These are phyloP conservation scores for Nepenthes mirabilis DNA, from an alignment of 148 eudicot species.

Conservation along the genomic window DNA sequence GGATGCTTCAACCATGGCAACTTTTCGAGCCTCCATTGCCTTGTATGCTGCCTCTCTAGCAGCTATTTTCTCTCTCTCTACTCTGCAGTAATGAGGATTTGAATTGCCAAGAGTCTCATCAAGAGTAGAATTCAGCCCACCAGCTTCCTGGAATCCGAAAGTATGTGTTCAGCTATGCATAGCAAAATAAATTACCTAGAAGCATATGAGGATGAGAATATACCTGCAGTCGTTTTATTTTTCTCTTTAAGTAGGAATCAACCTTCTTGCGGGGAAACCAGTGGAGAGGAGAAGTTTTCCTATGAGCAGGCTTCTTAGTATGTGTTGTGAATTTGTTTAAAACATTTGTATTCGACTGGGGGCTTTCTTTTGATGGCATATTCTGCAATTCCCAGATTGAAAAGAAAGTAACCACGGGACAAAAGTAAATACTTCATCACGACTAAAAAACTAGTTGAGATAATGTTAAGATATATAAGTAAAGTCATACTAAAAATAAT, in stretches of 20 bases:
- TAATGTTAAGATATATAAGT: no score
- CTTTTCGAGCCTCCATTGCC: constrained; percentile 81
- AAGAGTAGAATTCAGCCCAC: constrained; percentile 77
- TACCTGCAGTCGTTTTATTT: constrained; percentile 75
- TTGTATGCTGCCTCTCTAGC: constrained; percentile 69
- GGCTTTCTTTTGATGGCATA: constrained; percentile 42
- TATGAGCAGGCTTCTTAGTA: constrained; percentile 57
- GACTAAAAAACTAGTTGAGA: no score
- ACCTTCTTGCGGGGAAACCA: constrained; percentile 88
- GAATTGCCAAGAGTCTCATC: constrained; percentile 88
- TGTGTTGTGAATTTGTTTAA: constrained; percentile 55
- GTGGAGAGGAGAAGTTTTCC: constrained; percentile 70
- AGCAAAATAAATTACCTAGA: not conserved
- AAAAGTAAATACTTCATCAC: no score
- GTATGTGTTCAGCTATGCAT: not conserved
- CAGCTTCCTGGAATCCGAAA: constrained; percentile 54
- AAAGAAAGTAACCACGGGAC: not conserved
- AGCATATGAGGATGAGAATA: not conserved
- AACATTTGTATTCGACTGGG: constrained; percentile 28
- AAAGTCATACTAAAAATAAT: no score
- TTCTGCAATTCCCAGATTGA: constrained; percentile 22
- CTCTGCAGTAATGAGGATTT: constrained; percentile 82
- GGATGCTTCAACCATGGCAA: constrained; percentile 97
- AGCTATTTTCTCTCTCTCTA: constrained; percentile 74
- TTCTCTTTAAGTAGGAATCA: constrained; percentile 75